Conservation (phyloP, 2,329 filamentous ascomycete genomes). For the Alternaria triticina region DNA sequence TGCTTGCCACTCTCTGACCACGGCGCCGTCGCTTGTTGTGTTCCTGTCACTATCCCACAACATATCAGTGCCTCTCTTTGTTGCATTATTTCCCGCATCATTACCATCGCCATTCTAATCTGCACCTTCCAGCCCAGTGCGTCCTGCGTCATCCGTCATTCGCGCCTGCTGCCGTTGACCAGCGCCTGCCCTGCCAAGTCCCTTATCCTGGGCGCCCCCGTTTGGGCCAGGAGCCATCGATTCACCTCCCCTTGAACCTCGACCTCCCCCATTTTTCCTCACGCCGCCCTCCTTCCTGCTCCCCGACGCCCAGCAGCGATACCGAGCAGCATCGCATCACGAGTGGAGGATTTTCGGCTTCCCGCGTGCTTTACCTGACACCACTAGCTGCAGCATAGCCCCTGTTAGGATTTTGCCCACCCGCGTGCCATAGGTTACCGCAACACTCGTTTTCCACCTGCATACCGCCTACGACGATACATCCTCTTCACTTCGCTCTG, state of each 20-base stretch:
- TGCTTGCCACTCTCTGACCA: constrained; percentile 10
- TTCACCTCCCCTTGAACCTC: constrained; percentile 13
- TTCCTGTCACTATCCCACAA: background rate
- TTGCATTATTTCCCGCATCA: constrained; percentile 2
- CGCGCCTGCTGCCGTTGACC: constrained; percentile 18
- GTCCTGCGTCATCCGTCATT: constrained; percentile 8
- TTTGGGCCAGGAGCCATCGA: constrained; percentile 28
- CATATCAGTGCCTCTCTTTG: background rate
- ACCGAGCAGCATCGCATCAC: constrained; percentile 22
- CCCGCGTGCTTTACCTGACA: constrained; percentile 37
- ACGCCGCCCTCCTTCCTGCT: constrained; percentile 21
- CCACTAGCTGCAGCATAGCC: constrained; percentile 13
- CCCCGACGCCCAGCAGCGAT: constrained; percentile 29
- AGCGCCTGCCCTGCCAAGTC: constrained; percentile 25
- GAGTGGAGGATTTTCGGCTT: constrained; percentile 16
- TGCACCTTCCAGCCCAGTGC: background rate
- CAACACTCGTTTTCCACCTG: constrained; percentile 34
- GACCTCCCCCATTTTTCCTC: constrained; percentile 9
- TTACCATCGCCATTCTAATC: background rate
- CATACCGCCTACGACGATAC: constrained; percentile 1
- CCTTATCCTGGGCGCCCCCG: constrained; percentile 16
- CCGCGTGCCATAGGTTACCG: constrained; percentile 39
- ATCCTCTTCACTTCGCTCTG: constrained; percentile 17
- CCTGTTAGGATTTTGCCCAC: constrained; percentile 24
- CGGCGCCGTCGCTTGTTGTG: constrained; percentile 2